A percentile compares a stretch with the other conserved stretches of the same genome.
These are phyloP conservation scores for Sphaerulina populicola DNA, from an alignment of 2,329 filamentous ascomycete species.

Conservation along the genomic window DNA sequence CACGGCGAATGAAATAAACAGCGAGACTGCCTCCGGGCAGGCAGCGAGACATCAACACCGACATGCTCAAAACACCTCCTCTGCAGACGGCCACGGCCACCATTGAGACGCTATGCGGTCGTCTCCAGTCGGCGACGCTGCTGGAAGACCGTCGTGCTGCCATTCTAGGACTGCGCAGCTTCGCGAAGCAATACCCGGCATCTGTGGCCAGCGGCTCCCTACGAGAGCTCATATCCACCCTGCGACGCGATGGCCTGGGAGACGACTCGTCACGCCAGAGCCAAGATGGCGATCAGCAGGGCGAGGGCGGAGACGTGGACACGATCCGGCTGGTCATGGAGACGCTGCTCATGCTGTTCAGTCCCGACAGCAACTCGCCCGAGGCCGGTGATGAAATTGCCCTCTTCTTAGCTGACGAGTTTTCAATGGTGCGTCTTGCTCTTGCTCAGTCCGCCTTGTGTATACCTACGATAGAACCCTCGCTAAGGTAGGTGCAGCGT, in stretches of 20 bases:
- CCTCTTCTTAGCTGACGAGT: slow-evolving; percentile 93
- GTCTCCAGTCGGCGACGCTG: slow-evolving; percentile 79
- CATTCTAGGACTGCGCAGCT: slow-evolving; percentile 85
- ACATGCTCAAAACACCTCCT: slow-evolving; percentile 62
- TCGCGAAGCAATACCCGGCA: slow-evolving; percentile 92
- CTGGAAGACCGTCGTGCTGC: slow-evolving; percentile 90
- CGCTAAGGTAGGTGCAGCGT: slow-evolving; percentile 54
- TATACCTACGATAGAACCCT: slow-evolving; percentile 9
- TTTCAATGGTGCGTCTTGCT: slow-evolving; percentile 62
- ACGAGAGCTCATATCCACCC: slow-evolving; percentile 72
- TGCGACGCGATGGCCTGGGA: slow-evolving; percentile 61
- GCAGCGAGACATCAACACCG: slow-evolving; percentile 9
- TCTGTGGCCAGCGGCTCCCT: slow-evolving; percentile 92
- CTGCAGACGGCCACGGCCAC: slow-evolving; percentile 95
- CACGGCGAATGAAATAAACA: slow-evolving; percentile 12
- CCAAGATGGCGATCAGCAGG: slow-evolving; percentile 46
- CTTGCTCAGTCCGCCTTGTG: not conserved
- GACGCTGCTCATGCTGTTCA: slow-evolving; percentile 89
- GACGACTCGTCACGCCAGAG: slow-evolving; percentile 20
- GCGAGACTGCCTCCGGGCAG: slow-evolving; percentile 21
- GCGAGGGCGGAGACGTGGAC: slow-evolving; percentile 63
- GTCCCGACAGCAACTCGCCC: slow-evolving; percentile 56
- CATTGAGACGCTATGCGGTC: slow-evolving; percentile 79
- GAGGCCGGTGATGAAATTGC: slow-evolving; percentile 95
- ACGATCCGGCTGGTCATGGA: slow-evolving; percentile 92